Evolutionary conservation across 495 filamentous ascomycete genomes (phyloP).

Genomic region (Neurospora sp.): DNA sequence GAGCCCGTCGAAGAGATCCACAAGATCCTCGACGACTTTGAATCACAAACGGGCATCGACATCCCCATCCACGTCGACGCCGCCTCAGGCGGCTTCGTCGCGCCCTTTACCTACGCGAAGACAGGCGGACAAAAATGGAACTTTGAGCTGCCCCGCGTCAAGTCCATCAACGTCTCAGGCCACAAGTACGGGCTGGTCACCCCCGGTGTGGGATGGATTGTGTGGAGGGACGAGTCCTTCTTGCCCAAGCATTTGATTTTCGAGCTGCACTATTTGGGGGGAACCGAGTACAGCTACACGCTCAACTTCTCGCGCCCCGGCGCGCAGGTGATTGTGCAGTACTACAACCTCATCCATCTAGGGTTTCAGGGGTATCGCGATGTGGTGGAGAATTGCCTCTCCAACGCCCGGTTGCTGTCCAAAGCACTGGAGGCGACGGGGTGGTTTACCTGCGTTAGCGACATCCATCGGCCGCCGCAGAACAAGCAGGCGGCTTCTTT

Average conservation of each 20-base stretch:
- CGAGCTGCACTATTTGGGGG: slow-evolving; percentile 65
- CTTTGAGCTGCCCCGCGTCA: slow-evolving; percentile 60
- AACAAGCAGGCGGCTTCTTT: slow-evolving; percentile 8
- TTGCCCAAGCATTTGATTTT: slow-evolving; percentile 66
- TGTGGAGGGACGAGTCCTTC: slow-evolving; percentile 59
- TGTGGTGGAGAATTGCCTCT: slow-evolving; percentile 63
- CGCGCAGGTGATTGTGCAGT: slow-evolving; percentile 63
- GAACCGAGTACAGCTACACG: slow-evolving; percentile 62
- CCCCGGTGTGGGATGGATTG: slow-evolving; percentile 63
- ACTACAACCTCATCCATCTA: slow-evolving; percentile 68
- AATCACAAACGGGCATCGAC: slow-evolving; percentile 51
- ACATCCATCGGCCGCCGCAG: slow-evolving; percentile 48
- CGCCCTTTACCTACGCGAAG: slow-evolving; percentile 57
- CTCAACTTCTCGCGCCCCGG: slow-evolving; percentile 70
- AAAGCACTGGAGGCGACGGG: slow-evolving; percentile 58
- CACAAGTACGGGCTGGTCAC: slow-evolving; percentile 72
- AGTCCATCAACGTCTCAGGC: slow-evolving; percentile 64
- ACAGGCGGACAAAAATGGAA: slow-evolving; percentile 55
- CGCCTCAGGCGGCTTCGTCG: slow-evolving; percentile 43
- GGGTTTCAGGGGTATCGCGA: slow-evolving; percentile 54
- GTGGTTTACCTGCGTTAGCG: slow-evolving; percentile 61
- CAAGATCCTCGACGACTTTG: slow-evolving; percentile 53
- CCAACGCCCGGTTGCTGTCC: slow-evolving; percentile 57
- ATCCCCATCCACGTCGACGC: slow-evolving; percentile 73
- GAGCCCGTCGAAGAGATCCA: slow-evolving; percentile 64